Base-by-base conservation (phyloP, 495 filamentous ascomycete genomes). In the Elasticomyces elasticus region DNA sequence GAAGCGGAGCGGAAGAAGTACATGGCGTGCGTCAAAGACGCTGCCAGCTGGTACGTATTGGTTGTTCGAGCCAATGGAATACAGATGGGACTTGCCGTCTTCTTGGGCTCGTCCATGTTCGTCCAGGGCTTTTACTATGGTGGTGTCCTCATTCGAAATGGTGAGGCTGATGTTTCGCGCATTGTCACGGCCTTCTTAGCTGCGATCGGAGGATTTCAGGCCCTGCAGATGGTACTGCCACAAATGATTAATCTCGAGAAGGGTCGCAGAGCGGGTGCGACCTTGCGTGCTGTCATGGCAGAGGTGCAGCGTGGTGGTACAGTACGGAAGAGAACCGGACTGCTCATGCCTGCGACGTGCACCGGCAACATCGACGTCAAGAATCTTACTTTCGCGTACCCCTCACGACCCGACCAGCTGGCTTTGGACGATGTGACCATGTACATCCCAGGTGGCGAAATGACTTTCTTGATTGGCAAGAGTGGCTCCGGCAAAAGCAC, bases 401-500 rank as follows among this genome's bases (percentile, higher is more conserved):
- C 91, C 1, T 81, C 84, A 1, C 83, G 86, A 22, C 81, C 80
- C 0, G 68, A 78, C 1, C 78, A 79, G 54, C 51, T 67, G 0
- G 84, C 82, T 20, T 73, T 97, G 6, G 67, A 78, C 0, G 72
- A 76, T 10, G 70, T 71, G 1, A 79, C 69, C 15, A 78, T 95
- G 42, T 76, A 74, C 56, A 94, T 97, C 56, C 78, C 79, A 1
- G 73, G 84, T 0, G 81, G 85, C 0, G 71, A 85, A 62, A 83
- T 85, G 5, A 88, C 80, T 2, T 97, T 94, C 58, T 73, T 98
- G 6, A 77, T 96, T 50, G 92, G 92, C 1, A 76, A 75, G 50
- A 95, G 89, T 59, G 92, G 92, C 1, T 95, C 89, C 12, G 92
- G 92, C 0, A 98, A 98, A 65, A 95, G 87, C 62, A 97, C 92